Evolutionary conservation across 495 filamentous ascomycete species (phyloP).

Genomic region (Tuber brumale): DNA sequence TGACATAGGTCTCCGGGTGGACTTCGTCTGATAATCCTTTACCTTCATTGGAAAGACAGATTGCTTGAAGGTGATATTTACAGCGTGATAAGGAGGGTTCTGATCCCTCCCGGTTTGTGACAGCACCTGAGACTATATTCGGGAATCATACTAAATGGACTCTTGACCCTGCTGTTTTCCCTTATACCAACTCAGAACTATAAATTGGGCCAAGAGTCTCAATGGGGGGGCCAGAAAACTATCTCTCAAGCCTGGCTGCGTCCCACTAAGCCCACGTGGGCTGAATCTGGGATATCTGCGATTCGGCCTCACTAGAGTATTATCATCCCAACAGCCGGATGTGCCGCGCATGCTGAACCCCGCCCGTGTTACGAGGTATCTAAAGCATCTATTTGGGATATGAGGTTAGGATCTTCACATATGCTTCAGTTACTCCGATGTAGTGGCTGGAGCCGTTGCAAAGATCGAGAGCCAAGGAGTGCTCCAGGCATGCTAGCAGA

Average conservation of each 20-base stretch:
- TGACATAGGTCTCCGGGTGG: constrained; percentile 58
- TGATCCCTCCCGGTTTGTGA: constrained; percentile 61
- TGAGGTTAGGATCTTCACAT: constrained; percentile 86
- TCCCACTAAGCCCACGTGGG: constrained; percentile 88
- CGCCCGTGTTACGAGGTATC: constrained; percentile 85
- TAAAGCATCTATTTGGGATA: constrained; percentile 60
- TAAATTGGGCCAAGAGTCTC: constrained; percentile 48
- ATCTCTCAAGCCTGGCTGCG: constrained; percentile 69
- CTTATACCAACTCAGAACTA: constrained; percentile 67
- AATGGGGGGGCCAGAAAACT: constrained; percentile 50
- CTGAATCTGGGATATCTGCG: constrained; percentile 64
- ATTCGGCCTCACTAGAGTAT: constrained; percentile 82
- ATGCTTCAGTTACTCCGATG: constrained; percentile 65
- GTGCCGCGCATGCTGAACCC: constrained; percentile 84
- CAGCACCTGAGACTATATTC: constrained; percentile 67
- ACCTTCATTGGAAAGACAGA: constrained; percentile 79
- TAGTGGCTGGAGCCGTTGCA: constrained; percentile 75
- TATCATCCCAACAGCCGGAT: constrained; percentile 92
- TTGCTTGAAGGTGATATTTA: constrained; percentile 76
- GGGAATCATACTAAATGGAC: constrained; percentile 61
- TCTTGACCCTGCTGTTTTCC: constrained; percentile 68
- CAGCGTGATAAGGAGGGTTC: constrained; percentile 59
- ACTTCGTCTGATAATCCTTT: constrained; percentile 74
- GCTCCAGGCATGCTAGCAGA: too few species aligned
- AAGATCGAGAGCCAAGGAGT: constrained; percentile 67